phyloP scores from a whole-genome alignment of 768 basidiomycete genomes.

The Rhizopogon salebrosus region DNA sequence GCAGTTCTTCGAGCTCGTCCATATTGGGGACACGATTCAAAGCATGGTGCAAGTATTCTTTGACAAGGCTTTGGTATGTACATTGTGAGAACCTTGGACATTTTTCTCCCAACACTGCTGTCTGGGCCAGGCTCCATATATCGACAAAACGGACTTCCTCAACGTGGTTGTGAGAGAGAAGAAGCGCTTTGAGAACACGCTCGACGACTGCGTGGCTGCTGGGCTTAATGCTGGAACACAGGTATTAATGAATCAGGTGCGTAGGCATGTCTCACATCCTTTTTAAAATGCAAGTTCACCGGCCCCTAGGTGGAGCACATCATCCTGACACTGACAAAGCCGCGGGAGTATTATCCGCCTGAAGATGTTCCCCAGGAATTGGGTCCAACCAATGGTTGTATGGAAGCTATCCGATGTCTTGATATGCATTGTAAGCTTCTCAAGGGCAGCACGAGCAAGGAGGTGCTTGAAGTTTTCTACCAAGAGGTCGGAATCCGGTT shows the following conservation, averaged over 20 bases:
- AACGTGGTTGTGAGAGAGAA: constrained; percentile 93
- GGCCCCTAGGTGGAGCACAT: constrained; percentile 81
- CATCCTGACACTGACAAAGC: constrained; percentile 73
- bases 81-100: neutral
- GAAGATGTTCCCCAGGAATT: constrained; percentile 78
- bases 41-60: constrained; percentile 98
- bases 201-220: constrained; percentile 91
- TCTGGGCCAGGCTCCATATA: constrained; percentile 62
- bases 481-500: constrained; percentile 93
- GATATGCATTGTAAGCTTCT: constrained; percentile 88
- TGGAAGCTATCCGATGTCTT: constrained; percentile 84
- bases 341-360: constrained; percentile 86
- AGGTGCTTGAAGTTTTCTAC: constrained; percentile 96
- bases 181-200: constrained; percentile 87
- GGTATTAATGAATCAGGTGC: constrained; percentile 89
- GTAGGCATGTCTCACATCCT: constrained; percentile 4
- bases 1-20: constrained; percentile 97
- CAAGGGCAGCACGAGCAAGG: constrained; percentile 90
- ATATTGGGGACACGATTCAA: constrained; percentile 95
- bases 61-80: constrained; percentile 84
- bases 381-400: constrained; percentile 81
- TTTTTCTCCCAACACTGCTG: neutral
- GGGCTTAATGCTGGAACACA: constrained; percentile 95
- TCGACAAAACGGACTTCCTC: constrained; percentile 90
- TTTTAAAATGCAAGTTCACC: neutral